Conservation (phyloP, 2,329 filamentous ascomycete species). For the Colletotrichum sp. region DNA sequence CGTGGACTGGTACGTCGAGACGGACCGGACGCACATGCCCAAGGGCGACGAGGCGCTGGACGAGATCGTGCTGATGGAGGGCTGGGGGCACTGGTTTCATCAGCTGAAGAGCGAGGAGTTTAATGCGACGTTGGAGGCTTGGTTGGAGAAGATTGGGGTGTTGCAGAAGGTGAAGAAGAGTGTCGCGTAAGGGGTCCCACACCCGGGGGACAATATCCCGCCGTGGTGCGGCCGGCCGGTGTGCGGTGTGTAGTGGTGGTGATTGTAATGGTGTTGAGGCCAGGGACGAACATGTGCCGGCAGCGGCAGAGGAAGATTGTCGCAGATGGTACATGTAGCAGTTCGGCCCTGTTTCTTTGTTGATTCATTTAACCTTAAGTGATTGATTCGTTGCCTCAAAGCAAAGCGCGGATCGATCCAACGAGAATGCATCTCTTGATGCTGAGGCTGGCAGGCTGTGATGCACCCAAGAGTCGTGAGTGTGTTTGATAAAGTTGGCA, state of each 20-base stretch:
- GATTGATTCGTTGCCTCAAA: not conserved
- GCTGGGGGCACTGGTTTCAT: conserved; percentile 10
- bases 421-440: not conserved
- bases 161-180: not conserved
- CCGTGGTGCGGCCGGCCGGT: not conserved
- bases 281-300: not conserved
- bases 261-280: not conserved
- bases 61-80: conserved; percentile 6
- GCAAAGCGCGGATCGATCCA: not conserved
- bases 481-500: not conserved
- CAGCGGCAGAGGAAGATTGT: not conserved
- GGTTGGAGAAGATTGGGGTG: not conserved
- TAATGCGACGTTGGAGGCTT: not conserved
- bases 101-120: conserved; percentile 5
- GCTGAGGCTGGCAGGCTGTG: not conserved
- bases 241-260: not conserved
- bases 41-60: conserved; percentile 1
- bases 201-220: not conserved
- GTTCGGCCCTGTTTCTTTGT: not conserved
- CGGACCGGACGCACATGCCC: conserved; percentile 4
- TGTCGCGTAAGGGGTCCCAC: not conserved
- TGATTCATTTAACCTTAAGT: not conserved
- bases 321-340: not conserved
- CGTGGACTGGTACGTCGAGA: not conserved
- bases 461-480: not conserved